phyloP scores from a whole-genome alignment of 371 early-diverging fungal genomes.

The Mucor lusitanicus region DNA sequence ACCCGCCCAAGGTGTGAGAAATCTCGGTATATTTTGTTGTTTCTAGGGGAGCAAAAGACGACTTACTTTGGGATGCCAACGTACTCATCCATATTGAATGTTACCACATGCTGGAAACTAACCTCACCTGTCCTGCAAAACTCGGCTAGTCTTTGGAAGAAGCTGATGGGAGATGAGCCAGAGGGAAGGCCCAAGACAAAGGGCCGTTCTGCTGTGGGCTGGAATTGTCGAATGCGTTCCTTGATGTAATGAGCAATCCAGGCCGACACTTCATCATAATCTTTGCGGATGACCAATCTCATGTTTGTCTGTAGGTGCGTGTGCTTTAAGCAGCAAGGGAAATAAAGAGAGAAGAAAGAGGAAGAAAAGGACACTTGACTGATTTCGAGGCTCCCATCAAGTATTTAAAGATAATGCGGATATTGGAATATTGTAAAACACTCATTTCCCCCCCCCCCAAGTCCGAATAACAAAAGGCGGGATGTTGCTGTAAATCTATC shows the following conservation, averaged over 20 bases:
- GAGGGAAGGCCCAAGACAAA: conserved; percentile 67
- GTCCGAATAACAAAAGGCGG: background rate
- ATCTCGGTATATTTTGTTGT: conserved; percentile 42
- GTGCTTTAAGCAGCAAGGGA: background rate
- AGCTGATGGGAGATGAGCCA: conserved; percentile 60
- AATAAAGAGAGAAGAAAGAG: background rate
- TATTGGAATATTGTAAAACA: background rate
- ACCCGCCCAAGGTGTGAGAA: conserved; percentile 29
- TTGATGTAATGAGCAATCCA: conserved; percentile 57
- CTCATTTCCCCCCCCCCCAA: background rate
- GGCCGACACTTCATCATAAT: conserved; percentile 54
- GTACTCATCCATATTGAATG: conserved; percentile 64
- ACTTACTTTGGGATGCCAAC: conserved; percentile 49
- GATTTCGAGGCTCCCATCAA: background rate
- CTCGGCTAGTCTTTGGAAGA: conserved; percentile 55
- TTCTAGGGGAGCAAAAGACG: conserved; percentile 26
- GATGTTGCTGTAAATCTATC: background rate
- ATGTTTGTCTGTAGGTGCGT: conserved; percentile 21
- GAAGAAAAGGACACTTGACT: background rate
- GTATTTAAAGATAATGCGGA: conserved; percentile 2
- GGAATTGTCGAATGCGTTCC: conserved; percentile 60
- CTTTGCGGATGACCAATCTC: conserved; percentile 66
- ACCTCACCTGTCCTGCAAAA: conserved; percentile 48
- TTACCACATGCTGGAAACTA: conserved; percentile 52
- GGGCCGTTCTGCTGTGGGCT: conserved; percentile 54